Evolutionary conservation across 2,329 filamentous ascomycete species (phyloP), one percentile per base, ranked within the genome.

Genomic region (Coleophoma cylindrospora): DNA sequence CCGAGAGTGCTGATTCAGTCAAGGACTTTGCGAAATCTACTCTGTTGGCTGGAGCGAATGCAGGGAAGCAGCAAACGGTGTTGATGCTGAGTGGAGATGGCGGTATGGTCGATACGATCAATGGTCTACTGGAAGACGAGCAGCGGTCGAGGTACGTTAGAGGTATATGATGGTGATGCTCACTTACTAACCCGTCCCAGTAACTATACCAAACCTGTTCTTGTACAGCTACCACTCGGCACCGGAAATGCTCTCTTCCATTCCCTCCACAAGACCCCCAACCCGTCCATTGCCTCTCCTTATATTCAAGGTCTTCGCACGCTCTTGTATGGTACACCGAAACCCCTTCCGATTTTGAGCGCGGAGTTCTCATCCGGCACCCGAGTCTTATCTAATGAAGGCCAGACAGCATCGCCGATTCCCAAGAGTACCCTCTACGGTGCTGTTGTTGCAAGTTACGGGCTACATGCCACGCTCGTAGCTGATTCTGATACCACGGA

Each of bases 71-170:
- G 12, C 80, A 84, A 62, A 83, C 84, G 0, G 75, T 96, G 22
- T 69, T 96, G 32, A 76, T 97, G 12, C 75, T 96, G 5, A 92
- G 87, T 45, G 92, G 92, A 7, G 92, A 97, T 66, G 92, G 92
- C 13, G 92, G 91, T 6, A 68, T 95, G 2, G 79, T 91, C 15
- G 92, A 97, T 59, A 73, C 94, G 1, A 74, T 96, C 52, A 95
- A 96, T 63, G 80, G 79, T 3, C 74, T 86, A 0, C 61, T 72
- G 10, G 57, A 61, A 43, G 55, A 43, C 27, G 53, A 45, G 12
- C 40, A 52, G 7, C 47, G 41, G 27, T 54, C 58, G 44, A 57
- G 50, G 64, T 66, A 59, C 7, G 36, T 47, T 36, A 4, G 55
- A 61, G 43, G 21, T 15, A 22, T 36, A 15, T 19, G 33, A 47